A percentile compares a stretch with the other conserved stretches of the same genome.
These are phyloP conservation scores for Rhodotorula taiwanensis DNA, from an alignment of 768 basidiomycete species.

Conservation along the genomic window DNA sequence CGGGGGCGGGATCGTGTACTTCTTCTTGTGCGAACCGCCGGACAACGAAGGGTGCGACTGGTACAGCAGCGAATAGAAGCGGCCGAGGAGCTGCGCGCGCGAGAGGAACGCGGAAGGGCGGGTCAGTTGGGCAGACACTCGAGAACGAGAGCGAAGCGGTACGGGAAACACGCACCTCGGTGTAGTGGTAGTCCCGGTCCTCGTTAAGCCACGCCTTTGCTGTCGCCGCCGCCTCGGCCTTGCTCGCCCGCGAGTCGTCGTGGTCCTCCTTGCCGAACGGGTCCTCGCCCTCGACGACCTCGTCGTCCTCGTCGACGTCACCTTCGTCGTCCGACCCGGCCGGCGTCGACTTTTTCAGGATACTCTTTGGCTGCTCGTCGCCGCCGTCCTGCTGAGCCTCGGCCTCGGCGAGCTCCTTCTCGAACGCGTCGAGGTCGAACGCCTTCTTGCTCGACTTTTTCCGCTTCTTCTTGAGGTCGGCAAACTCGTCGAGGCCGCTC, in stretches of 20 bases:
- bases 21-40: slow-evolving; percentile 65
- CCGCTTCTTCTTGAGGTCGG: slow-evolving; percentile 28
- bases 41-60: slow-evolving; percentile 83
- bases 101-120: background rate
- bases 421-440: slow-evolving; percentile 85
- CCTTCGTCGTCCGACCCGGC: slow-evolving; percentile 45
- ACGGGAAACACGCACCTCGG: slow-evolving; percentile 56
- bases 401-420: slow-evolving; percentile 75
- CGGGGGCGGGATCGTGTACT: slow-evolving; percentile 92
- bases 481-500: slow-evolving; percentile 23
- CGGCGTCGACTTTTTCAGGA: slow-evolving; percentile 55
- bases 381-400: slow-evolving; percentile 57
- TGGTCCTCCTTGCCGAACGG: slow-evolving; percentile 33
- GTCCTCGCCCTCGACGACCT: slow-evolving; percentile 40
- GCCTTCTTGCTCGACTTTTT: slow-evolving; percentile 64
- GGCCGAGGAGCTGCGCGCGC: slow-evolving; percentile 65
- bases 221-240: slow-evolving; percentile 66
- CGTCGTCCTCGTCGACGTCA: slow-evolving; percentile 35
- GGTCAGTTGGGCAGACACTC: background rate
- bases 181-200: slow-evolving; percentile 94
- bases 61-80: slow-evolving; percentile 85
- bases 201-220: slow-evolving; percentile 66
- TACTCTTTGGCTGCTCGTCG: slow-evolving; percentile 18
- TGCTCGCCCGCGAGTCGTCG: slow-evolving; percentile 32
- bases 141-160: no score